Conservation (phyloP, 352 stramenopile species). For the Phytopythium helicoides region DNA sequence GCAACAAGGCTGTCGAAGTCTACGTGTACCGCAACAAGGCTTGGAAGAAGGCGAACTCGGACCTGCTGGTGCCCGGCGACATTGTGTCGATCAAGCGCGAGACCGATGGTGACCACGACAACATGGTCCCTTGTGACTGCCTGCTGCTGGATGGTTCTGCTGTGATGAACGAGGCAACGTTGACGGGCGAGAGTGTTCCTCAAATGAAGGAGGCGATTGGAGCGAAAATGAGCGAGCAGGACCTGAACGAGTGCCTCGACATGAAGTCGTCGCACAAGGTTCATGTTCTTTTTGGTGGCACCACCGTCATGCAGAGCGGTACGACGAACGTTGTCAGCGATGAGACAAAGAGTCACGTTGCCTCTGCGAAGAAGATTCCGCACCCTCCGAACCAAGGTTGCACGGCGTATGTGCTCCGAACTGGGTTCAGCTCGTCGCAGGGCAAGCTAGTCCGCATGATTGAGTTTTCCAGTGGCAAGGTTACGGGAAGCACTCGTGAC, state of each 20-base stretch:
- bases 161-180: conserved; percentile 98
- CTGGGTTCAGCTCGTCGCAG: conserved; percentile 97
- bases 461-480: conserved; percentile 96
- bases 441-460: conserved; percentile 98
- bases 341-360: background rate
- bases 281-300: conserved; percentile 93
- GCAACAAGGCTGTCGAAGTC: conserved; percentile 82
- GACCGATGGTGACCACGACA: conserved; percentile 76
- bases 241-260: conserved; percentile 68
- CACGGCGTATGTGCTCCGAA: conserved; percentile 94
- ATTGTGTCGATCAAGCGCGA: conserved; percentile 92
- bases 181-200: conserved; percentile 98
- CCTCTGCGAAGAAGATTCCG: conserved; percentile 44
- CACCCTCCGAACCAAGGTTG: conserved; percentile 89
- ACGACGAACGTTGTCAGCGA: conserved; percentile 31
- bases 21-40: conserved; percentile 88
- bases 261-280: conserved; percentile 90
- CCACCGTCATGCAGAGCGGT: conserved; percentile 88
- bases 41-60: conserved; percentile 85
- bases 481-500: conserved; percentile 94
- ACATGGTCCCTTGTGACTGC: conserved; percentile 94
- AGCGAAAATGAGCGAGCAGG: conserved; percentile 68
- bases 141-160: conserved; percentile 93
- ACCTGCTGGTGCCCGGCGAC: conserved; percentile 92
- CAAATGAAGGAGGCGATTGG: conserved; percentile 96